Base-by-base conservation (phyloP, 768 basidiomycete species). In the Pluteus cervinus region DNA sequence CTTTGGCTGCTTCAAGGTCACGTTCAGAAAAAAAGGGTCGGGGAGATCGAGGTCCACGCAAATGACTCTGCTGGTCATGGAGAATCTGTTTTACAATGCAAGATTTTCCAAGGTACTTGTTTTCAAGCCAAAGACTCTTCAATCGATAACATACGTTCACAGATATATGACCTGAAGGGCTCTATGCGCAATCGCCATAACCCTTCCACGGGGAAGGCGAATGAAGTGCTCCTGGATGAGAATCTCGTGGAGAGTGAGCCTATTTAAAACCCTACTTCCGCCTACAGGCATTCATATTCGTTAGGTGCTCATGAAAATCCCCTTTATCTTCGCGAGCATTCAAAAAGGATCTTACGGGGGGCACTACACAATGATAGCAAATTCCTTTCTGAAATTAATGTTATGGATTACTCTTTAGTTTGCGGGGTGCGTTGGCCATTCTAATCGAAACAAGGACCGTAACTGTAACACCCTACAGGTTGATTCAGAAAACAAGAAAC, bases 151-250 rank as follows among this genome's bases (percentile, higher is more conserved):
- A 23, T 22, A 14, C 26, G 22, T 29, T 17, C 11, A 6, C 32
- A 93, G 89, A 92, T 97, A 30, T 99, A 94, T 55, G 96, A 99
- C 54, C 67, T 99, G 29, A 99, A 99, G 55, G 96, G 96, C 11
- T 97, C 92, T 11, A 92, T 83, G 10, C 74, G 96, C 30, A 96
- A 96, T 55, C 80, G 96, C 1, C 87, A 89, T 50, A 92, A 96
- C 5, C 86, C 83, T 43, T 82, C 88, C 7, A 94, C 91, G 3
- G 88, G 88, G 15, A 70, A 83, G 52, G 83, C 83, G 49, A 94
- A 96, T 50, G 90, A 97, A 52, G 96, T 99, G 4, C 69, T 98
- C 24, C 62, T 99, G 16, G 96, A 99, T 52, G 96, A 97, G 63
- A 99, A 99, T 58, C 73, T 99, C 2, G 86, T 94, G 34, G 76